Conservation (phyloP, 2,329 filamentous ascomycete species). For the Trichothecium roseum region DNA sequence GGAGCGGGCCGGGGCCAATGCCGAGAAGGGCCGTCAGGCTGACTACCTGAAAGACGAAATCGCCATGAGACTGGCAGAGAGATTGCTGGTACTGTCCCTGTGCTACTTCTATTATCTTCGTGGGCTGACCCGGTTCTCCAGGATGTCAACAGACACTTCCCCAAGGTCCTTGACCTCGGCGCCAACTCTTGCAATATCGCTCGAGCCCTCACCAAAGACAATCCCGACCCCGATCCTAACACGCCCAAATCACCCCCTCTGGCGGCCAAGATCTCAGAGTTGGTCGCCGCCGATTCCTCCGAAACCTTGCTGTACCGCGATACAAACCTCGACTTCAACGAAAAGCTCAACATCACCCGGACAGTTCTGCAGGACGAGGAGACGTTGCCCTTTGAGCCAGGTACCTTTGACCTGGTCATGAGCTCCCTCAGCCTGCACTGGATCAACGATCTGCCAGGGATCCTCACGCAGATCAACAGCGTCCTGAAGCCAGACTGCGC, state of each 20-base stretch:
- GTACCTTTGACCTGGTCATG: constrained; percentile 80
- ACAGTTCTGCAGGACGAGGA: constrained; percentile 68
- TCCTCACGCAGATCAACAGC: constrained; percentile 75
- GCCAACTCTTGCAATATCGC: constrained; percentile 95
- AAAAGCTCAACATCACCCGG: constrained; percentile 59
- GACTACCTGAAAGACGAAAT: constrained; percentile 95
- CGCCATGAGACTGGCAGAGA: constrained; percentile 71
- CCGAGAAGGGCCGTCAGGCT: constrained; percentile 62
- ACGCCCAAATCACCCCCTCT: constrained; percentile 55
- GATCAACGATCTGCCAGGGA: constrained; percentile 89
- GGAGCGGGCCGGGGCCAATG: constrained; percentile 67
- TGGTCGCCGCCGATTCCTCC: constrained; percentile 78
- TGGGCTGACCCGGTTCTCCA: constrained; percentile 19
- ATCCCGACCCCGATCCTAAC: constrained; percentile 51
- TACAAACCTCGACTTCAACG: constrained; percentile 62
- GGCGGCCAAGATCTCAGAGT: constrained; percentile 56
- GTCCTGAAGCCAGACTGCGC: constrained; percentile 83
- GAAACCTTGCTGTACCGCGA: constrained; percentile 71
- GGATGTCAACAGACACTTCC: constrained; percentile 88
- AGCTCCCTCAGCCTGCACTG: constrained; percentile 88
- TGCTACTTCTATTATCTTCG: background rate
- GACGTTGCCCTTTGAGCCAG: constrained; percentile 61
- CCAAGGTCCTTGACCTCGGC: constrained; percentile 79
- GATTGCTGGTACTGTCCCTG: constrained; percentile 55
- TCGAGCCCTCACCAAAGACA: constrained; percentile 61